Base-by-base conservation (phyloP, 2,329 filamentous ascomycete genomes). In the Arthrinium puccinioides region DNA sequence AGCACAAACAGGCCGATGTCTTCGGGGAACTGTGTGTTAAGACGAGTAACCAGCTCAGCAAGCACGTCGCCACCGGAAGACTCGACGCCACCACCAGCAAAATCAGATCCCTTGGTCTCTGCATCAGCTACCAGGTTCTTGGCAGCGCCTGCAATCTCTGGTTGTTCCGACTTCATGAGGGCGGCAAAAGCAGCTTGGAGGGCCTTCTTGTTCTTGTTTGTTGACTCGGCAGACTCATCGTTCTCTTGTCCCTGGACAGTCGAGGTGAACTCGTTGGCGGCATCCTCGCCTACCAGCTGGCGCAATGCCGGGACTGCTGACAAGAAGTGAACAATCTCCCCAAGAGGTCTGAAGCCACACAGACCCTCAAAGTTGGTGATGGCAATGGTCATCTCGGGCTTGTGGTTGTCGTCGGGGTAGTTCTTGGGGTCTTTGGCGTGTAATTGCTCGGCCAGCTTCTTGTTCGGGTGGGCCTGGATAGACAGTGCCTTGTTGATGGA, bases 321-420 rank as follows among this genome's bases (percentile, higher is more conserved):
- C 8, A 67, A 44, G 60, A 97, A 97, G 59, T 94, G 86, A 0
- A 79, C 72, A 44, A 97, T 92, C 63, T 98, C 89, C 5, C 66
- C 70, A 16, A 96, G 69, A 0, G 92, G 92, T 9, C 92, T 79
- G 70, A 98, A 98, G 23, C 92, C 92, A 54, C 92, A 98, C 23
- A 98, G 76, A 1, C 92, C 92, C 58, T 97, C 90, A 49, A 98
- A 98, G 0, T 87, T 83, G 1, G 92, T 97, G 53, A 98, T 83
- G 44, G 92, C 92, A 60, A 98, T 95, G 44, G 92, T 89, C 92
- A 98, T 98, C 66, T 98, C n/a, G n/a, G n/a, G n/a, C n/a, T n/a
- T n/a, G n/a, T n/a, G n/a, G n/a, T n/a, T n/a, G n/a, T n/a, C n/a
- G n/a, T n/a, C n/a, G 40, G 90, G 92, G 58, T 98, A 98, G 69